phyloP scores from a whole-genome alignment of 768 basidiomycete genomes.

The Leccinum fibrillosum region DNA sequence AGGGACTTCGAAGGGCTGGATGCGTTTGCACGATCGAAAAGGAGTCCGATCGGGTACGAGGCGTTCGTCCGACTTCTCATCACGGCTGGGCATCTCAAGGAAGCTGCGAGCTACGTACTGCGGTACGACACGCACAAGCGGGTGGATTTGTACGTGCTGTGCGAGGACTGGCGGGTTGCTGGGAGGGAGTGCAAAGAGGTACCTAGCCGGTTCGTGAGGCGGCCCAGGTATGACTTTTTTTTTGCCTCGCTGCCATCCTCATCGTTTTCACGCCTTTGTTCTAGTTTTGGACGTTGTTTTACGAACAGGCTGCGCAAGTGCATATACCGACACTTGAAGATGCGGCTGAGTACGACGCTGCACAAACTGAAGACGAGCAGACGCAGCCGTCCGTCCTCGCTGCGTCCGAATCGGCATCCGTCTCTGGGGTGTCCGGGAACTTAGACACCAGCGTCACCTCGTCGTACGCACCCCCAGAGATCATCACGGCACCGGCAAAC shows the following conservation, averaged over 20 bases:
- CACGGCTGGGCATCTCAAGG: too few species aligned
- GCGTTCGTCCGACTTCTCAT: too few species aligned
- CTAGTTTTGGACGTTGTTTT: slow-evolving; percentile 97
- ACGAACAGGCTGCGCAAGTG: slow-evolving; percentile 89
- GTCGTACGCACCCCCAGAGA: slow-evolving; percentile 11
- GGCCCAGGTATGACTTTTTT: slow-evolving; percentile 57
- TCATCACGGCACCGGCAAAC: slow-evolving; percentile 17
- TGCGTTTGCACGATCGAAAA: too few species aligned
- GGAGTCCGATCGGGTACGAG: too few species aligned
- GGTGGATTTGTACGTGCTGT: too few species aligned
- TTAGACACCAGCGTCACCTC: slow-evolving; percentile 1
- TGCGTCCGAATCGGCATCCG: slow-evolving; percentile 12
- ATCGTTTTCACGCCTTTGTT: neutral
- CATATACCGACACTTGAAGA: slow-evolving; percentile 75
- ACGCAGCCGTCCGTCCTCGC: slow-evolving; percentile 31
- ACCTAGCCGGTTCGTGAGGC: slow-evolving; percentile 88
- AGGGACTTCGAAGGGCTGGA: too few species aligned
- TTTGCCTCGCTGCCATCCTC: neutral
- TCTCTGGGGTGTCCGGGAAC: neutral
- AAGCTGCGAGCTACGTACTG: too few species aligned
- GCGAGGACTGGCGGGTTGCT: too few species aligned
- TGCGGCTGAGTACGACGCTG: slow-evolving; percentile 54
- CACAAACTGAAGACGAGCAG: slow-evolving; percentile 43
- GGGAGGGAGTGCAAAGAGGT: slow-evolving; percentile 27
- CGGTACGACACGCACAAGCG: too few species aligned